These are phyloP conservation scores for Ganoderma lucidum DNA, from an alignment of 1,284 basidiomycete genomes.

Conservation along the genomic window DNA sequence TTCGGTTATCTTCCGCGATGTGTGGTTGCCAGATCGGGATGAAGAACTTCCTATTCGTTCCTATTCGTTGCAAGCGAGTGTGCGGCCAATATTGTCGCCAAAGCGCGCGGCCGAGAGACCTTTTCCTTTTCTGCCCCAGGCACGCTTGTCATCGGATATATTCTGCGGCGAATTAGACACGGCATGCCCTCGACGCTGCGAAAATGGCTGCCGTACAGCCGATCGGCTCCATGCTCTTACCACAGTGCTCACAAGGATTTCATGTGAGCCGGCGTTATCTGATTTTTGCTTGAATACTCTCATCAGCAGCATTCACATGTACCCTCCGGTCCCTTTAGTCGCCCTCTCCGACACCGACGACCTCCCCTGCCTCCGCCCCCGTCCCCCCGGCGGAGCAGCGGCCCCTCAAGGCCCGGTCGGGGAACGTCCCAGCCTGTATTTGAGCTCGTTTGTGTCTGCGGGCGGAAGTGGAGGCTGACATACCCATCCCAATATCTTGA, in stretches of 20 bases:
- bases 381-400: not conserved
- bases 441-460: slow-evolving; percentile 7
- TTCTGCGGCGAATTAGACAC: slow-evolving; percentile 16
- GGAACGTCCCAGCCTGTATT: slow-evolving; percentile 1
- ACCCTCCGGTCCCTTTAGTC: slow-evolving; percentile 24
- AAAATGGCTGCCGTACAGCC: slow-evolving; percentile 22
- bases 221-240: slow-evolving; percentile 24
- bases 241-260: slow-evolving; percentile 27
- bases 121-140: slow-evolving; percentile 15
- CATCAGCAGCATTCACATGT: slow-evolving; percentile 31
- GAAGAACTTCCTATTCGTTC: slow-evolving; percentile 19
- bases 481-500: slow-evolving; percentile 23
- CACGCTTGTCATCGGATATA: slow-evolving; percentile 21
- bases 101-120: not conserved
- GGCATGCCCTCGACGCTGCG: slow-evolving; percentile 13
- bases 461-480: slow-evolving; percentile 22
- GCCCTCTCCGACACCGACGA: not conserved
- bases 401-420: slow-evolving; percentile 3
- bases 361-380: not conserved
- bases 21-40: slow-evolving; percentile 15
- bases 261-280: slow-evolving; percentile 36
- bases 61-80: not conserved
- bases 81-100: not conserved
- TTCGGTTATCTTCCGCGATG: slow-evolving; percentile 32
- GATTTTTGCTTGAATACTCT: slow-evolving; percentile 31